Percentiles rank a stretch among this genome's conserved stretches.
phyloP scores from a whole-genome alignment of 2,329 filamentous ascomycete species.

The Verticillium nonalfalfae region DNA sequence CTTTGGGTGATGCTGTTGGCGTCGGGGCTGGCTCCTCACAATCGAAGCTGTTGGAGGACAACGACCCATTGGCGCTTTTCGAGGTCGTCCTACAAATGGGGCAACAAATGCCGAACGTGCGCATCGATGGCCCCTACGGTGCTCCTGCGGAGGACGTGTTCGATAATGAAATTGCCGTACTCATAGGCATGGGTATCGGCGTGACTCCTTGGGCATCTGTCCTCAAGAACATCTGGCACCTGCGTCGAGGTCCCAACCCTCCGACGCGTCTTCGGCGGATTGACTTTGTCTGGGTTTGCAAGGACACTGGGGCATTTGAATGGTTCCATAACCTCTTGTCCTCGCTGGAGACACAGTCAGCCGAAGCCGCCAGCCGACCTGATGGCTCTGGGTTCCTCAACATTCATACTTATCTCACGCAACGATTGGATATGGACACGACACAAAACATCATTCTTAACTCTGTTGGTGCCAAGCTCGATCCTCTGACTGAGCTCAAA shows the following conservation, averaged over 20 bases:
- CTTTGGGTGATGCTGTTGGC: slow-evolving; percentile 90
- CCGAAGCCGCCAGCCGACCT: slow-evolving; percentile 59
- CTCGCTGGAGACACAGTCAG: slow-evolving; percentile 81
- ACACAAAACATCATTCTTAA: slow-evolving; percentile 97
- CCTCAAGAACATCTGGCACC: slow-evolving; percentile 97
- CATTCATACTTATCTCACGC: slow-evolving; percentile 96
- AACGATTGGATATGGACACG: slow-evolving; percentile 85
- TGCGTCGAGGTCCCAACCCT: slow-evolving; percentile 83
- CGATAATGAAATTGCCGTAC: slow-evolving; percentile 80
- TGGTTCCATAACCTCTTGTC: slow-evolving; percentile 96
- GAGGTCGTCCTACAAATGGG: slow-evolving; percentile 95
- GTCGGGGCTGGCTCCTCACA: slow-evolving; percentile 68
- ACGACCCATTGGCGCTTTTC: slow-evolving; percentile 95
- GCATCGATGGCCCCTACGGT: slow-evolving; percentile 93
- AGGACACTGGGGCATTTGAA: slow-evolving; percentile 90
- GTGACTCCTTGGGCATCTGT: slow-evolving; percentile 84
- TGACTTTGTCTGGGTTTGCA: slow-evolving; percentile 99
- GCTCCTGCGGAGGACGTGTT: slow-evolving; percentile 97
- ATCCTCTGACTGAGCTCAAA: slow-evolving; percentile 88
- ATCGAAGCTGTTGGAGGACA: slow-evolving; percentile 79
- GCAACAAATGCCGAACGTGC: slow-evolving; percentile 81
- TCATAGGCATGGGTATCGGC: slow-evolving; percentile 81
- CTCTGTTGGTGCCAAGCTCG: slow-evolving; percentile 78
- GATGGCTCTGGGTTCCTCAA: slow-evolving; percentile 80
- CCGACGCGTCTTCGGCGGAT: slow-evolving; percentile 85